Base-by-base conservation (phyloP, 2,329 filamentous ascomycete species). In the Monosporascus sp. region DNA sequence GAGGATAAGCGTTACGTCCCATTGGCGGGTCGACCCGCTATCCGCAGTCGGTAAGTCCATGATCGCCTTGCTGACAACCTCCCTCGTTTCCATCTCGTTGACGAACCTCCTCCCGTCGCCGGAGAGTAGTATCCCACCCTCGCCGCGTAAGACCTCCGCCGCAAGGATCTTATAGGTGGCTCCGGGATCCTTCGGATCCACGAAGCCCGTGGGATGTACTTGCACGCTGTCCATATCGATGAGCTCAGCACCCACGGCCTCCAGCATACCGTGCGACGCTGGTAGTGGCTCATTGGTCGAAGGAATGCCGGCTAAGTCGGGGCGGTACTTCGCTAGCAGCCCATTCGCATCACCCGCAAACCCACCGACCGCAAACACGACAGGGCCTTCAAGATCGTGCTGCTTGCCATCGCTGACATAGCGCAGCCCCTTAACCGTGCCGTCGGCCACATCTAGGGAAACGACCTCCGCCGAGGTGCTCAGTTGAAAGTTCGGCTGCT, bases 151-250 rank as follows among this genome's bases (percentile, higher is more conserved):
- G 54, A 84, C 73, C 65, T 87, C 84, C 0, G 84, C 84, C 0
- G 83, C 83, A 4, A 87, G 75, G 60, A 87, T 82, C 66, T 87
- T 87, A 48, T 82, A 75, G 37, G 68, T 67, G 0, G 74, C 72
- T 1, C 58, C 59, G 0, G 72, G 68, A 35, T 74, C 72, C 1
- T 72, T 70, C 0, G 78, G 77, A 57, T 86, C 82, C 6, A 87
- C 71, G 60, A 87, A 87, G 0, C 82, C 81, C 0, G 84, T 86
- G 2, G 84, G 84, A 58, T 87, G 84, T 5, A 87, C 74, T 65
- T 87, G 84, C 2, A 87, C 81, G 54, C 72, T 74, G 44, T 78
- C 74, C 77, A 80, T 80, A 27, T 80, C 77, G 41, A 79, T 68
- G 14, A 78, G 64, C 35, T 67, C 67, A 5, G 75, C 76, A 17